Conservation (phyloP, 2,329 filamentous ascomycete species). For the Hymenoscyphus occultus region DNA sequence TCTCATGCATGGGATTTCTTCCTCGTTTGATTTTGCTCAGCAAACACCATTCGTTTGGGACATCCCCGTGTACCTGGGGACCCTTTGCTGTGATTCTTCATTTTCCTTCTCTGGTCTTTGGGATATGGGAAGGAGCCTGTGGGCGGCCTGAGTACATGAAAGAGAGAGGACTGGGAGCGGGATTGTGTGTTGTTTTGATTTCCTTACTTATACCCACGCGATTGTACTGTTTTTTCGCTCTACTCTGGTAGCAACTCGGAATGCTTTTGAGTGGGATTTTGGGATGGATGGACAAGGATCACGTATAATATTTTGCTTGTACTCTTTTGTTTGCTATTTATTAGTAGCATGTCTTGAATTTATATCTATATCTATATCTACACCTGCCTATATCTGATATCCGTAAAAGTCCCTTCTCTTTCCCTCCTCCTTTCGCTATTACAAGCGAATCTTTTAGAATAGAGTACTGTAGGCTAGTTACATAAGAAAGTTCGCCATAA, state of each 20-base stretch:
- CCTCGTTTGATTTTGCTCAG: conserved; percentile 9
- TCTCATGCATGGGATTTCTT: neutral
- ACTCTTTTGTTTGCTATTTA: too few relatives aligned
- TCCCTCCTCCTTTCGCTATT: too few relatives aligned
- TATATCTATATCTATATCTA: too few relatives aligned
- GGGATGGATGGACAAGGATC: neutral
- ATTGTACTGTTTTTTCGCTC: neutral
- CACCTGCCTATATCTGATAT: too few relatives aligned
- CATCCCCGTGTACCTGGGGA: neutral
- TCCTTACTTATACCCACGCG: neutral
- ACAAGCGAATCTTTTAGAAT: too few relatives aligned
- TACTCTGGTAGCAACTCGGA: neutral
- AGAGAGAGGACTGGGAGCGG: neutral
- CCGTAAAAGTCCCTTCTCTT: too few relatives aligned
- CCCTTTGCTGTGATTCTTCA: too few relatives aligned
- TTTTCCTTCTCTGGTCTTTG: neutral
- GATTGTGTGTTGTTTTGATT: conserved; percentile 1
- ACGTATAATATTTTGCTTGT: too few relatives aligned
- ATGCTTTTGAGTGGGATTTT: neutral
- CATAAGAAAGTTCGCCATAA: too few relatives aligned
- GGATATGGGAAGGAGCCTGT: neutral
- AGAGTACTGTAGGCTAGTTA: too few relatives aligned
- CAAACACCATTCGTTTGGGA: conserved; percentile 1
- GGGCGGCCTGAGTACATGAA: neutral
- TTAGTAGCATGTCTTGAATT: too few relatives aligned